Evolutionary conservation across 768 basidiomycete genomes (phyloP).

Genomic region (Tricholoma sp.): DNA sequence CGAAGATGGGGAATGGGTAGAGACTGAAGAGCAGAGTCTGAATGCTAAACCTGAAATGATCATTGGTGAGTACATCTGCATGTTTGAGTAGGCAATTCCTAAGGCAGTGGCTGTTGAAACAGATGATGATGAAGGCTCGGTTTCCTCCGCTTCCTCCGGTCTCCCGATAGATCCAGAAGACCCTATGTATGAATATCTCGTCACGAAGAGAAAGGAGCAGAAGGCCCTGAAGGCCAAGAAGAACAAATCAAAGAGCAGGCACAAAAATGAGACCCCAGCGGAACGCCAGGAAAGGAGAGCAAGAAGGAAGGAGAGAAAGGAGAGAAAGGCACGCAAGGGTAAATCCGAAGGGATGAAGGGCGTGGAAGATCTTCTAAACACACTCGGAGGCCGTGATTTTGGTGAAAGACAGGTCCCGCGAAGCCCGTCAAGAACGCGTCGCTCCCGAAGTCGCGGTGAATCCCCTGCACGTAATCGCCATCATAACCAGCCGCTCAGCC

Average conservation of each 20-base stretch:
- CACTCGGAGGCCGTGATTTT: conserved; percentile 33
- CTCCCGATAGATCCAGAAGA: conserved; percentile 90
- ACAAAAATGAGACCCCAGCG: conserved; percentile 73
- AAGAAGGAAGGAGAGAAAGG: conserved; percentile 44
- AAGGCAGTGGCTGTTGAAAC: conserved; percentile 1
- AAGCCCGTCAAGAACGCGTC: conserved; percentile 10
- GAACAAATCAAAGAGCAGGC: conserved; percentile 58
- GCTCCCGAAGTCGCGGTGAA: conserved; percentile 11
- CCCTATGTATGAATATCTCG: conserved; percentile 93
- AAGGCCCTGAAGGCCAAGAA: conserved; percentile 61
- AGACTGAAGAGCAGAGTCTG: conserved; percentile 78
- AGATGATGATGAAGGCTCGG: conserved; percentile 54
- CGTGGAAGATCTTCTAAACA: conserved; percentile 62
- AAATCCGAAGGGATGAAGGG: conserved; percentile 62
- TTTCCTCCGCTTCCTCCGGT: conserved; percentile 59
- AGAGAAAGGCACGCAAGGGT: conserved; percentile 55
- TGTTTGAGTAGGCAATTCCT: neutral
- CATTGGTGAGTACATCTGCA: conserved; percentile 39
- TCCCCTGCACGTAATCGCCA: conserved; percentile 12
- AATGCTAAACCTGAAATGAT: conserved; percentile 81
- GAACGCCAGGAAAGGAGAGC: conserved; percentile 75
- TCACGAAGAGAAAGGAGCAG: conserved; percentile 69
- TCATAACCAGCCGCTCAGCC: neutral
- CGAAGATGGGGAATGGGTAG: conserved; percentile 82
- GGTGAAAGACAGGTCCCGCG: conserved; percentile 19